Evolutionary conservation across 306 rosid species (phyloP), one percentile per base, ranked within the genome.

Genomic region (Corylus heterophylla): DNA sequence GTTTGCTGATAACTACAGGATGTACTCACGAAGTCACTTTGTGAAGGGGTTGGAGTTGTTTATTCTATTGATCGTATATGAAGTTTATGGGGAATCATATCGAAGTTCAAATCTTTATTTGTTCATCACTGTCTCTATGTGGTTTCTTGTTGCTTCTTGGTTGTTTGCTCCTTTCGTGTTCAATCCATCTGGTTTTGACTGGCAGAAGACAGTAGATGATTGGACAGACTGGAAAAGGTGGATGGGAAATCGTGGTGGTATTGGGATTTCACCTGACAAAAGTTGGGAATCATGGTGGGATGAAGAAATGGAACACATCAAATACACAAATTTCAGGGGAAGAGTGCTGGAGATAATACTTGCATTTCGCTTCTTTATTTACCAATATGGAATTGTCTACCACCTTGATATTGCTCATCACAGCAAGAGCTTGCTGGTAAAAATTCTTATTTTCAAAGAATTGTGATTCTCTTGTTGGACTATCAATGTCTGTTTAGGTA

Each of bases 261-360:
- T 93, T 55, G 99, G 99, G 78, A 95, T 93, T 73, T 27, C 88
- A 22, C 79, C 90, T 54, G 92, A 95, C 52, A 92, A 89, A 88
- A 91, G 98, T 80, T 95, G 99, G 99, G 99, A 93, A 82, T 93
- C 96, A 54, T 95, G 98, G 99, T 89, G 99, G 99, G 93, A 91
- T 81, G 96, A 82, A 84, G 99, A 95, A 84, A 91, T 91, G 77
- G 98, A 91, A 44, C 96, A 92, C 92, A 82, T 95, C 35, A 95
- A 91, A 89, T 70, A 85, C 89, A 91, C 97, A 42, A 85, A 86
- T 76, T 54, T 87, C 64, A 85, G 96, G 69, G 98, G 98, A 20
- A 89, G 90, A 89, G 70, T 89, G 77, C 83, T 95, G 12, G 98
- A 92, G 90, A 91, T 93, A 74, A 16, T 91, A 69, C 97, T 95